phyloP scores from a whole-genome alignment of 2,329 filamentous ascomycete species.

The Aspergillus fumigatiaffinis region DNA sequence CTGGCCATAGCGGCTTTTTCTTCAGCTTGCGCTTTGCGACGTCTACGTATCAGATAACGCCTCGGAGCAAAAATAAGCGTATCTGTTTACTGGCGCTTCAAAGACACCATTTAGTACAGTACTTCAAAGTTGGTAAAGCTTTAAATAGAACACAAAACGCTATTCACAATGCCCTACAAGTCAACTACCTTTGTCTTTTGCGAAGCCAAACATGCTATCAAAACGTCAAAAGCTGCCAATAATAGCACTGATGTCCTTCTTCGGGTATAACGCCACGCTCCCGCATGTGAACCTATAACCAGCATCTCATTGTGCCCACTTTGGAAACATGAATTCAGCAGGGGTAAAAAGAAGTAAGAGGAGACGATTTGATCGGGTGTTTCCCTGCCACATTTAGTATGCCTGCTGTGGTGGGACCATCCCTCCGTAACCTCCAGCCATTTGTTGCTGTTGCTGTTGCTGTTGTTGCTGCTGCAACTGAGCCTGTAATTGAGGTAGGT shows the following conservation, averaged over 20 bases:
- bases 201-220: neutral
- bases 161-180: neutral
- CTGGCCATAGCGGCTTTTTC: neutral
- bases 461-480: constrained; percentile 44
- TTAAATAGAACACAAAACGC: neutral
- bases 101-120: neutral
- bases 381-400: constrained; percentile 21
- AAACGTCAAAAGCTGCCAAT: neutral
- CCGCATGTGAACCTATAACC: constrained; percentile 24
- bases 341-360: neutral
- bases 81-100: neutral
- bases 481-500: constrained; percentile 54
- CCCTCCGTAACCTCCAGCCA: constrained; percentile 37
- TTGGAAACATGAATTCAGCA: neutral
- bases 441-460: constrained; percentile 36
- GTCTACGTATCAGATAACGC: neutral
- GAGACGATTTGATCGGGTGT: neutral
- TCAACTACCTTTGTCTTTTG: neutral
- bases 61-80: neutral
- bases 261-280: constrained; percentile 30
- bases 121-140: neutral
- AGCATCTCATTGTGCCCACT: constrained; percentile 25
- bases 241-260: constrained; percentile 8
- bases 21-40: neutral
- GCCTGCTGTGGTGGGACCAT: constrained; percentile 35